A percentile compares a stretch with the other conserved stretches of the same genome.
phyloP scores from a whole-genome alignment of 176 grass and related monocot genomes.

The Dendrocalamus sinicus region DNA sequence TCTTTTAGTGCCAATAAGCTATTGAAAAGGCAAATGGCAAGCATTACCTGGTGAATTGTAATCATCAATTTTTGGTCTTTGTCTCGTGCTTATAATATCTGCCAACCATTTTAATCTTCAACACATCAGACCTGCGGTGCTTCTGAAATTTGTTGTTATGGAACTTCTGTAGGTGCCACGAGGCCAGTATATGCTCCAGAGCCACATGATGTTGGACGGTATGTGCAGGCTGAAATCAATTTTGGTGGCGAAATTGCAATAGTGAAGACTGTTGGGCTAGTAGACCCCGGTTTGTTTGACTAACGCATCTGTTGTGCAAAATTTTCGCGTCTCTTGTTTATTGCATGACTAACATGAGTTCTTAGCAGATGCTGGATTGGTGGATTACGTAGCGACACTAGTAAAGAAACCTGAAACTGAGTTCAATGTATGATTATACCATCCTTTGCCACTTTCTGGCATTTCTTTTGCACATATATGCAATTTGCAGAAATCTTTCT shows the following conservation, averaged over 20 bases:
- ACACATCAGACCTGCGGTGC: conserved; percentile 14
- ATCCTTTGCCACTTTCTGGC: conserved; percentile 29
- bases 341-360: conserved; percentile 26
- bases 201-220: conserved; percentile 75
- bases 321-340: conserved; percentile 29
- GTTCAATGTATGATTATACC: conserved; percentile 71
- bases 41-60: conserved; percentile 10
- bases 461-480: conserved; percentile 24
- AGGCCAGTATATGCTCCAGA: conserved; percentile 72
- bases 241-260: conserved; percentile 50
- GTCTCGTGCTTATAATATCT: not conserved
- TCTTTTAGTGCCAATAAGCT: not conserved
- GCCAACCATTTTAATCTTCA: conserved; percentile 15
- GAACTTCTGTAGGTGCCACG: conserved; percentile 66
- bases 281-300: conserved; percentile 74
- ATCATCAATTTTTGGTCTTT: not conserved
- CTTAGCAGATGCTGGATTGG: conserved; percentile 74
- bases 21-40: conserved; percentile 11
- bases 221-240: conserved; percentile 75
- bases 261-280: conserved; percentile 63
- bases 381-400: conserved; percentile 70
- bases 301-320: not conserved
- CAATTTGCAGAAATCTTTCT: not conserved
- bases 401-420: conserved; percentile 72
- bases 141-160: conserved; percentile 33